Base-by-base conservation (phyloP, 2,329 filamentous ascomycete genomes). In the Nemania serpens region DNA sequence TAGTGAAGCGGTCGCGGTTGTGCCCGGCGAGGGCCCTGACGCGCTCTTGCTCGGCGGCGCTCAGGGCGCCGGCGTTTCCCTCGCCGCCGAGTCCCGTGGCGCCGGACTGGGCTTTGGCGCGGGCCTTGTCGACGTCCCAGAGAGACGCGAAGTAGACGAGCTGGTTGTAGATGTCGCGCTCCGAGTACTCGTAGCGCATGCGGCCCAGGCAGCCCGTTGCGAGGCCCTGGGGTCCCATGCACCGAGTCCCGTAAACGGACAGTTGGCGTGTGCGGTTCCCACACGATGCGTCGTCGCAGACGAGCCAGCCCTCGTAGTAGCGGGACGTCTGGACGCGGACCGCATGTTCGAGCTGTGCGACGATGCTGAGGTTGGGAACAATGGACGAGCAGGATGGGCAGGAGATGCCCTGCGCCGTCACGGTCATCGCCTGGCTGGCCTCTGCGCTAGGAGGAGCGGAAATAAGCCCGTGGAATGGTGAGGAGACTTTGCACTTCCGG, bases 91-190 rank as follows among this genome's bases (percentile, higher is more conserved):
- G 62, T 5, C 64, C 75, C 46, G 81, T 84, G 22, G 79, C 79
- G 7, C 78, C 78, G n/a, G 76, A 79, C 47, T 74, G 76, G 18
- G 80, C 83, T 64, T 78, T 81, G 47, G 70, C 71, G 66, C 86
- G 85, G 13, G 90, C 90, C 77, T 91, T 92, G 64, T 98, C 93
- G 2, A 96, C 90, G 75, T 99, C 93, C 81, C 93, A 99, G 57
- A 98, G 77, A 50, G 84, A 84, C 33, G 90, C 85, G 74, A 93
- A 90, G 78, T 97, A 99, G 56, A 98, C 79, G 42, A 99, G 82
- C 77, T 99, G 95, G 75, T 96, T 98, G 79, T 97, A 98, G 61
- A 98, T 84, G 70, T 90, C 89, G 77, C 95, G 94, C 78, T 98
- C 95, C 0, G 85, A 83, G 71, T 91, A 89, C 77, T 96, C 93